Base-by-base conservation (phyloP, 768 basidiomycete genomes). In the Infundibulicybe gibba region DNA sequence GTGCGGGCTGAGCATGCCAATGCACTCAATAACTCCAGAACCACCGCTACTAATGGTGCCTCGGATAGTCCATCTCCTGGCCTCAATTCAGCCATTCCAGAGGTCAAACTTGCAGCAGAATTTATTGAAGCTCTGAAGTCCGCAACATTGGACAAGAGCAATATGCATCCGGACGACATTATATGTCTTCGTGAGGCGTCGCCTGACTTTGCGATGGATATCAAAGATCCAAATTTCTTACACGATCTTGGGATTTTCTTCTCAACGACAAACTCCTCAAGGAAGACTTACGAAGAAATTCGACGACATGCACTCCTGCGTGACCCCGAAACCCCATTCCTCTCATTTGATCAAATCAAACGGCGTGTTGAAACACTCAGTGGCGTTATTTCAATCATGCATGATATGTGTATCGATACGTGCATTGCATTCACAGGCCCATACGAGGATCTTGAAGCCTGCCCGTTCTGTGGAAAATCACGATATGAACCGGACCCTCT, bases 331-430 rank as follows among this genome's bases (percentile, higher is more conserved):
- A 30, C 21, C 15, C 13, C 33, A 9, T 30, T 51, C 5, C 41
- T 39, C 12, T 20, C 32, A 2, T 51, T 46, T 37, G 19, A 47
- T 43, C 17, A 30, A n/a, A 20, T 43, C 8, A 54, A 49, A 35
- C 25, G 31, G 32, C 49, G 43, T 20, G 38, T 50, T 41, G 44
- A 44, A 16, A n/a, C 53, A 15, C 3, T 53, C 20, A 51, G 43
- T 40, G 51, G 51, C 17, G 42, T 57, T 17, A 35, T 52, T 6
- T 35, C 48, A 5, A 46, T 57, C 11, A 15, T 52, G 13, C 43
- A 56, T 34, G 50, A 64, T 21, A 62, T 62, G 60, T 64, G 60
- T 42, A 30, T 53, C 8, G 56, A 64, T 19, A 52, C 56, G 3
- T 64, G 60, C 44, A 35, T 47, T 13, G 58, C 51, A 12, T 64